phyloP scores from a whole-genome alignment of 805 yeast species.

The Candida glaebosa region DNA sequence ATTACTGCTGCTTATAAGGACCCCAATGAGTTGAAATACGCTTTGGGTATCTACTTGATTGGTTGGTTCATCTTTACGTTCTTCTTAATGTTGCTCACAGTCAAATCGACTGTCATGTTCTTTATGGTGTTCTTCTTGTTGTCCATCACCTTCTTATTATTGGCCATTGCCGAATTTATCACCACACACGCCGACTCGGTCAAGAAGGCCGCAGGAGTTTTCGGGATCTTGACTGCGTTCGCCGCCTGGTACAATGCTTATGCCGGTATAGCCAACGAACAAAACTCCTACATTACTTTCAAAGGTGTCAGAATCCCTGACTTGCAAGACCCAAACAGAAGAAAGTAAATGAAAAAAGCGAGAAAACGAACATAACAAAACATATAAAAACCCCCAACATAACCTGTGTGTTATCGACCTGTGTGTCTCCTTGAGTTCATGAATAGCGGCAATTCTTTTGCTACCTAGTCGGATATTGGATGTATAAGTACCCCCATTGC shows the following conservation, averaged over 20 bases:
- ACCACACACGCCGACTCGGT: conserved; percentile 21
- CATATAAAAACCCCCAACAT: not conserved
- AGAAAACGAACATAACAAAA: too few relatives aligned
- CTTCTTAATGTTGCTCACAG: conserved; percentile 37
- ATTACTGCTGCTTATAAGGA: conserved; percentile 33
- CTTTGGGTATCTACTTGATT: conserved; percentile 35
- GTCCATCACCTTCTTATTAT: conserved; percentile 37
- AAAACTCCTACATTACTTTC: conserved; percentile 57
- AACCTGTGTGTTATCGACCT: not conserved
- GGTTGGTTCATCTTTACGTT: conserved; percentile 46
- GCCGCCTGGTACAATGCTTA: conserved; percentile 45
- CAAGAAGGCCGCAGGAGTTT: conserved; percentile 41
- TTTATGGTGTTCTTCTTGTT: conserved; percentile 39
- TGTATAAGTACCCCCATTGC: not conserved
- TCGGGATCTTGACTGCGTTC: conserved; percentile 40
- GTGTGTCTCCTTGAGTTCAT: not conserved
- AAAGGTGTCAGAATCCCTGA: conserved; percentile 46
- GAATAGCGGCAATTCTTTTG: too few relatives aligned
- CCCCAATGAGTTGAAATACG: conserved; percentile 25
- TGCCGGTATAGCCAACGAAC: conserved; percentile 51
- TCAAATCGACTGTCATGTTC: conserved; percentile 43
- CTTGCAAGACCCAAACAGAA: conserved; percentile 11
- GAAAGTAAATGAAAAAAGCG: too few relatives aligned
- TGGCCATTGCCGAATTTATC: conserved; percentile 36
- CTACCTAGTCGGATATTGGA: too few relatives aligned